Evolutionary conservation across 1,284 basidiomycete species (phyloP).

Genomic region (Xanthoconium separans): DNA sequence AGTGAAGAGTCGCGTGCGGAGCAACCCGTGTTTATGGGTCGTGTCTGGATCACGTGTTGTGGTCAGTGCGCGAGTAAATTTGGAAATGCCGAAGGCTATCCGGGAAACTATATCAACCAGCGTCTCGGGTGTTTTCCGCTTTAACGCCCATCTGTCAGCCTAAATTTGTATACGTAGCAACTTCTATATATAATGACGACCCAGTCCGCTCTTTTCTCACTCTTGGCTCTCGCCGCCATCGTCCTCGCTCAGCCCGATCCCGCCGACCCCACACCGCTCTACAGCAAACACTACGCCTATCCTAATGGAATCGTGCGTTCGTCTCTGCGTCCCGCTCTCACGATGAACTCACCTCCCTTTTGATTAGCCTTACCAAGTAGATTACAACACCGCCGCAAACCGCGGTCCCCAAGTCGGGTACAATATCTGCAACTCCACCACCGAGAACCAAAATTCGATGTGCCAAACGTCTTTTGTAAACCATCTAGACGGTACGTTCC

Average conservation of each 20-base stretch:
- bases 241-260: conserved; percentile 39
- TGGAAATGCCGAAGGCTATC: conserved; percentile 18
- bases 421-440: conserved; percentile 72
- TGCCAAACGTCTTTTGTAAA: conserved; percentile 67
- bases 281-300: conserved; percentile 50
- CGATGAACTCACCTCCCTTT: not conserved
- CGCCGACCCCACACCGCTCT: conserved; percentile 46
- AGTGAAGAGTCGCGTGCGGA: conserved; percentile 9
- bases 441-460: conserved; percentile 53
- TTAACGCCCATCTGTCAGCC: not conserved
- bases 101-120: conserved; percentile 25
- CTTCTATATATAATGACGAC: conserved; percentile 38
- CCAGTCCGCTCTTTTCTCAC: conserved; percentile 42
- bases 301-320: conserved; percentile 47
- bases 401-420: conserved; percentile 64
- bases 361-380: conserved; percentile 55
- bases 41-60: conserved; percentile 35
- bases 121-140: not conserved
- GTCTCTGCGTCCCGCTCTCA: not conserved
- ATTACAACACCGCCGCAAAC: conserved; percentile 44
- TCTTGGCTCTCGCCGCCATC: conserved; percentile 38
- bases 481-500: conserved; percentile 45
- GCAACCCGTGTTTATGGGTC: conserved; percentile 15
- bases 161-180: conserved; percentile 3
- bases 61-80: conserved; percentile 31